Conservation (phyloP, 352 stramenopile species). For the Saprolegnia diclina region DNA sequence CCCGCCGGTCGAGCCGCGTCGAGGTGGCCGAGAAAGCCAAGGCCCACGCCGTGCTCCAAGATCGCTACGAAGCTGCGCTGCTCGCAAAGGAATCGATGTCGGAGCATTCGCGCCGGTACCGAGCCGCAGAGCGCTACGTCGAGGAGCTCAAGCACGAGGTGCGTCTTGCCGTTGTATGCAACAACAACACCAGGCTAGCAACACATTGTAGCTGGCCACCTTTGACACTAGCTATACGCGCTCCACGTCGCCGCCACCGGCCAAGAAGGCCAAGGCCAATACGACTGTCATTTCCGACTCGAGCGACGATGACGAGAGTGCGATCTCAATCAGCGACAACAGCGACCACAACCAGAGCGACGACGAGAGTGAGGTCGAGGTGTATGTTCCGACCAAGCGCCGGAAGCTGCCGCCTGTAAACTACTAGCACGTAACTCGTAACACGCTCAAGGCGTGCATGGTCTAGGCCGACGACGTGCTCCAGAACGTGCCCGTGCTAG, state of each 20-base stretch:
- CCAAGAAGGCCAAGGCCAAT: background rate
- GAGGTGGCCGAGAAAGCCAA: slow-evolving; percentile 9
- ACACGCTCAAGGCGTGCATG: background rate
- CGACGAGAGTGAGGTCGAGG: background rate
- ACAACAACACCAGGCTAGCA: too few relatives aligned
- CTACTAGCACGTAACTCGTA: background rate
- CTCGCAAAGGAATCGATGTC: background rate
- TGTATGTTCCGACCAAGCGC: background rate
- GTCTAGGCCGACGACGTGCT: slow-evolving; percentile 2
- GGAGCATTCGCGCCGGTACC: background rate
- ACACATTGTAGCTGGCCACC: too few relatives aligned
- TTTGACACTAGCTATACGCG: too few relatives aligned
- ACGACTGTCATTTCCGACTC: background rate
- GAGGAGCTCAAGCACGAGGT: background rate
- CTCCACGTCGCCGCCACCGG: too few relatives aligned
- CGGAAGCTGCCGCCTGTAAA: background rate
- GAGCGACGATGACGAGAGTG: background rate
- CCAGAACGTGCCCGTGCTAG: background rate
- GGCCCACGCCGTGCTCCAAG: background rate
- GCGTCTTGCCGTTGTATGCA: background rate
- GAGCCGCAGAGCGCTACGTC: background rate
- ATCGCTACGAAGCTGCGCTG: background rate
- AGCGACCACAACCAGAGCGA: background rate
- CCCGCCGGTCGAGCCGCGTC: background rate
- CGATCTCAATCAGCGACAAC: background rate